Evolutionary conservation across 2,329 filamentous ascomycete genomes (phyloP), one percentile per base, ranked within the genome.

Genomic region (Sporothrix luriei): DNA sequence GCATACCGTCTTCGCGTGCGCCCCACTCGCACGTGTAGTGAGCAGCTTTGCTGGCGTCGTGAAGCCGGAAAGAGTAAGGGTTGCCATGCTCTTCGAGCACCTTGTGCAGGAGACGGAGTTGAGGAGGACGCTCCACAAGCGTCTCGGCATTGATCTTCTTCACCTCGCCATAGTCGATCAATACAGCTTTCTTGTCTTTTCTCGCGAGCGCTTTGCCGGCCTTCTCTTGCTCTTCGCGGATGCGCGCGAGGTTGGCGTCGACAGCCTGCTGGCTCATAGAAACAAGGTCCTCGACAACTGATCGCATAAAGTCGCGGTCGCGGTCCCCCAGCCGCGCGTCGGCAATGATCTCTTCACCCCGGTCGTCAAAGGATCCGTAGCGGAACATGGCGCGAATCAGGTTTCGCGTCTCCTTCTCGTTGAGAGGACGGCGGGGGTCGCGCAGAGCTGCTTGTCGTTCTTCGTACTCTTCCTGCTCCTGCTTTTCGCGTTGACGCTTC

Each of bases 131-230:
- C 74, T 98, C 94, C 13, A 97, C 88, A 68, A 97, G 91, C 0
- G 95, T 98, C 79, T 97, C 93, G 0, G 95, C 95, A 77, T 99
- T 99, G 76, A 97, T 87, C 75, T 97, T 94, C 80, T 97, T 97
- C 66, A 97, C 90, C 69, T 94, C 93, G 59, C 91, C 90, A 79
- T 94, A 97, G 77, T 98, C 94, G 75, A 99, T 97, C 57, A 99
- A 83, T 21, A 99, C 92, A 0, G 95, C 95, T 80, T 99, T 99
- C 79, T 93, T 93, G 78, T 99, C 95, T 79, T 99, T 99, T 83
- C 98, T 97, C 0, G 94, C 97, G 68, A 96, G 81, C 2, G 89
- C 85, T 78, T 95, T 96, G 76, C 92, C 92, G 0, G 87, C 85
- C 73, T 91, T 88, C 78, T 95, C 92, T 75, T 97, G 93, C 76